Conservation (phyloP, 78 protist species). For the Dictyostelium capitatum region DNA sequence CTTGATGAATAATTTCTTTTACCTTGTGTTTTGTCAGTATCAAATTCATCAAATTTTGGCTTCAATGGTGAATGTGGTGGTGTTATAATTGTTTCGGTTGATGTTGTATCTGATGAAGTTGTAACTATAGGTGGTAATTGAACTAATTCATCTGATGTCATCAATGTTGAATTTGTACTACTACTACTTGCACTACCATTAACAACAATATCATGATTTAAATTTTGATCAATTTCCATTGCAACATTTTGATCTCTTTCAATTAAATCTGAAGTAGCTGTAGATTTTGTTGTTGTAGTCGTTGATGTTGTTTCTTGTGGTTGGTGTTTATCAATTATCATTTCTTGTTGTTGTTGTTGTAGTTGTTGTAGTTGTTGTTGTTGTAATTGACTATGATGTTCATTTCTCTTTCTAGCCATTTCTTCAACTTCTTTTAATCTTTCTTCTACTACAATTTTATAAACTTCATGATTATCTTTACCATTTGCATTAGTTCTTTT, state of each 20-base stretch:
- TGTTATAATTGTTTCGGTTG: not conserved
- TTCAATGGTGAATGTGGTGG: constrained; percentile 2
- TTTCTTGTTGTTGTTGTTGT: not conserved
- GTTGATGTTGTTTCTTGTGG: not conserved
- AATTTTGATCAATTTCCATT: not conserved
- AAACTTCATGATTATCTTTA: too few species aligned
- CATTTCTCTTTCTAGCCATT: not conserved
- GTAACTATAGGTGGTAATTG: not conserved
- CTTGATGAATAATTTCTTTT: constrained; percentile 61
- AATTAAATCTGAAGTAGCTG: not conserved
- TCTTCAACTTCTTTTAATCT: constrained; percentile 21
- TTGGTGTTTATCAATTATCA: not conserved
- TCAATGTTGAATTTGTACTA: too few species aligned
- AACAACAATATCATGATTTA: not conserved
- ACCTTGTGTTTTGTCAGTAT: not conserved
- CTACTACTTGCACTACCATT: not conserved
- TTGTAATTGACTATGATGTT: not conserved
- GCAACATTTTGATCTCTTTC: not conserved
- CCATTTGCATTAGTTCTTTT: not conserved
- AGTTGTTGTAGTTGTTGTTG: not conserved
- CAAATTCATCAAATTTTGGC: not conserved
- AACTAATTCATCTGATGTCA: too few species aligned
- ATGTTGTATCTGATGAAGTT: not conserved
- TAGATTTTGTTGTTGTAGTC: not conserved
- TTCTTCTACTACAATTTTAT: not conserved